Evolutionary conservation across 495 filamentous ascomycete genomes (phyloP).

Genomic region (Aspergillus sparsus): DNA sequence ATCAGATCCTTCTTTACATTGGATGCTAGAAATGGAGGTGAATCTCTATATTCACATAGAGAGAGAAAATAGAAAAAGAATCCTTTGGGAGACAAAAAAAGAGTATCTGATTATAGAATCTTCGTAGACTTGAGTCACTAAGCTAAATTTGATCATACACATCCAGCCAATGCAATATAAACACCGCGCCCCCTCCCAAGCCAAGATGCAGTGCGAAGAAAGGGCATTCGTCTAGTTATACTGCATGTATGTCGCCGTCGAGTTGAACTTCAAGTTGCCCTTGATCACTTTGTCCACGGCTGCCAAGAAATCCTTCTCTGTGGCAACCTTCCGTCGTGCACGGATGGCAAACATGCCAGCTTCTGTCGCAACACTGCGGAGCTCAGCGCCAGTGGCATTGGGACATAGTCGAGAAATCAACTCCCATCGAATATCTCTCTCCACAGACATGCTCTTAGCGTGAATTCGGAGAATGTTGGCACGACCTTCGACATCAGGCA

Average conservation of each 20-base stretch:
- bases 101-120: conserved; percentile 6
- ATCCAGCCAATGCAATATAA: conserved; percentile 30
- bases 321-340: conserved; percentile 94
- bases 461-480: conserved; percentile 98
- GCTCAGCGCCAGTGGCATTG: conserved; percentile 93
- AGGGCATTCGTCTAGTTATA: conserved; percentile 73
- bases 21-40: background rate
- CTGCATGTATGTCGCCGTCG: conserved; percentile 97
- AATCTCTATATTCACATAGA: background rate
- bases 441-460: conserved; percentile 99
- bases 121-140: conserved; percentile 23
- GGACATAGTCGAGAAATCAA: conserved; percentile 94
- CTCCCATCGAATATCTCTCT: conserved; percentile 98
- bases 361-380: conserved; percentile 96
- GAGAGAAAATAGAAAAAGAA: background rate
- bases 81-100: background rate
- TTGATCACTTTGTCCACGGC: conserved; percentile 99
- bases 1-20: background rate
- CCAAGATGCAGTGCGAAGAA: conserved; percentile 11
- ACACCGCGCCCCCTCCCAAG: background rate
- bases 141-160: conserved; percentile 31
- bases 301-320: conserved; percentile 98
- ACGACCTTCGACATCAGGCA: conserved; percentile 93
- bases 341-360: conserved; percentile 99
- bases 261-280: conserved; percentile 99